Percentiles rank a stretch among this genome's conserved stretches.
Conservation (phyloP, 2,329 filamentous ascomycete species). For the Arthrobotrys sphaeroides region DNA sequence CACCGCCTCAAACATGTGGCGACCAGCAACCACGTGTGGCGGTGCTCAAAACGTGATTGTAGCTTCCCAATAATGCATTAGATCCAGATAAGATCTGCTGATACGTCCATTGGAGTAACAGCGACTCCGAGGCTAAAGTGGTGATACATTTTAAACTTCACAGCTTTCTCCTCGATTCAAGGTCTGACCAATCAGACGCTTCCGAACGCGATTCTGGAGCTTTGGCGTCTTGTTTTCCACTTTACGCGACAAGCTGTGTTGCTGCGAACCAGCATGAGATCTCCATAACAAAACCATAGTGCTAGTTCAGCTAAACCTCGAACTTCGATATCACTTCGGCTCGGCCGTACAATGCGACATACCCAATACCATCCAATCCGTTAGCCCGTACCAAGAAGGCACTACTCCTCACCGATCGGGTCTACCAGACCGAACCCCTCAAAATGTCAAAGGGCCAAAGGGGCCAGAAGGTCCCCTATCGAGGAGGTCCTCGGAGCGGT, state of each 20-base stretch:
- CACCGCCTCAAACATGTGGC: conserved; percentile 23
- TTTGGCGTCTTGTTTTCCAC: conserved; percentile 38
- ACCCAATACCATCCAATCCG: neutral
- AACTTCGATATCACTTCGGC: conserved; percentile 10
- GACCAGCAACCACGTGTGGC: neutral
- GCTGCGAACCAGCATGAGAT: conserved; percentile 28
- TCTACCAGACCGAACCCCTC: conserved; percentile 48
- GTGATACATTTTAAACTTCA: neutral
- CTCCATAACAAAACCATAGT: conserved; percentile 2
- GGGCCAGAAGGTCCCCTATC: conserved; percentile 65
- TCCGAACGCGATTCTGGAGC: conserved; percentile 16
- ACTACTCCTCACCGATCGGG: neutral
- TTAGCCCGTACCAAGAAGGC: neutral
- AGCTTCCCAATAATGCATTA: too few species aligned
- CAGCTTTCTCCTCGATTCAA: neutral
- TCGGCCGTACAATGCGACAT: conserved; percentile 19
- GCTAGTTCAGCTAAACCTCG: neutral
- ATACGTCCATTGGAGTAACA: neutral
- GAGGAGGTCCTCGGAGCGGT: conserved; percentile 68
- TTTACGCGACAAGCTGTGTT: conserved; percentile 61
- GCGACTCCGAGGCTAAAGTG: neutral
- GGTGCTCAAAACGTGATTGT: conserved; percentile 1
- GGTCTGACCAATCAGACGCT: conserved; percentile 1
- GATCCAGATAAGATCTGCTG: neutral
- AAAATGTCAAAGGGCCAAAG: conserved; percentile 43